These are phyloP conservation scores for Cynanchum wilfordii DNA, from an alignment of 257 asterid genomes.

Conservation along the genomic window DNA sequence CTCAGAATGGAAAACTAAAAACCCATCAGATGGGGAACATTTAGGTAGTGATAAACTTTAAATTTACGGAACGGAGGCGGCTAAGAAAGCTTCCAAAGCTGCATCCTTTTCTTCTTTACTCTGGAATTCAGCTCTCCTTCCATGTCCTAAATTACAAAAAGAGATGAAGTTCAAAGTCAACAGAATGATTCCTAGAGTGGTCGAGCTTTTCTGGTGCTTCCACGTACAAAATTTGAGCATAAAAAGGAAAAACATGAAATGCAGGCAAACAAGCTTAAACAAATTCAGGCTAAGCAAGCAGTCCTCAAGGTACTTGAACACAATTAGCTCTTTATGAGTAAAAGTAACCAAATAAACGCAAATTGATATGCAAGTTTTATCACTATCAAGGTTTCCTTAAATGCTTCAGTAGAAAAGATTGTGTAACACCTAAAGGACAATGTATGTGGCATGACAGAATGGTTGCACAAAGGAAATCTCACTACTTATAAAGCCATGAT, in stretches of 20 bases:
- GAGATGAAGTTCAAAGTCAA: too few relatives aligned
- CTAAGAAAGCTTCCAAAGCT: constrained; percentile 7
- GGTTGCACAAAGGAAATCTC: too few relatives aligned
- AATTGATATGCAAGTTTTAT: too few relatives aligned
- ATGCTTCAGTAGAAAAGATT: too few relatives aligned
- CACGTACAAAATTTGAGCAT: not conserved
- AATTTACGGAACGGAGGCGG: not conserved
- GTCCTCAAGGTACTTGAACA: too few relatives aligned
- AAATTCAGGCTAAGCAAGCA: too few relatives aligned
- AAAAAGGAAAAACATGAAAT: not conserved
- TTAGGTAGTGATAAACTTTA: not conserved
- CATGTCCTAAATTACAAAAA: constrained; percentile 10
- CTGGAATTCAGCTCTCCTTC: constrained; percentile 14
- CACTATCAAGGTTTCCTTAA: too few relatives aligned
- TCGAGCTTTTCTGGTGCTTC: not conserved
- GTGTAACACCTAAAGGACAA: too few relatives aligned
- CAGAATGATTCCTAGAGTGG: not conserved
- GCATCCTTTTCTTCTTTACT: constrained; percentile 4
- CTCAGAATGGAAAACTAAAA: not conserved
- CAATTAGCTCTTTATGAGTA: too few relatives aligned
- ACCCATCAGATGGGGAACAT: not conserved
- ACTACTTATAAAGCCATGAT: too few relatives aligned
- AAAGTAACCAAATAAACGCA: too few relatives aligned
- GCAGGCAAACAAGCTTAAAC: not conserved
- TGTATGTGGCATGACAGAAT: too few relatives aligned